A percentile compares a stretch with the other conserved stretches of the same genome.
Evolutionary conservation across 2,329 filamentous ascomycete genomes (phyloP).

Genomic region (Hymenoscyphus repandus): DNA sequence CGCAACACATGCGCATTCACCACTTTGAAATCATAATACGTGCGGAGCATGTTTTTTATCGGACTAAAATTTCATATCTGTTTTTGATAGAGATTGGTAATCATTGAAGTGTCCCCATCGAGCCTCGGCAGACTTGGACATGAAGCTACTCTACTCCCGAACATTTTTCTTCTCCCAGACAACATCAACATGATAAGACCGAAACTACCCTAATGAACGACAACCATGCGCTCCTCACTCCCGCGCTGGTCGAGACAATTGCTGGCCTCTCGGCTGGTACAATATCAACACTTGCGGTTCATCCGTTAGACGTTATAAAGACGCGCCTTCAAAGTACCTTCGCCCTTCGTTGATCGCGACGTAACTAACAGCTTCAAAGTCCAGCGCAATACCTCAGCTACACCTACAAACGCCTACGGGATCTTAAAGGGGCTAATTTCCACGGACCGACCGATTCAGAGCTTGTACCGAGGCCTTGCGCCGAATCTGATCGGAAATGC

Average conservation of each 20-base stretch:
- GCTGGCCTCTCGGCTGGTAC: constrained; percentile 87
- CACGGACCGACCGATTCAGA: constrained; percentile 53
- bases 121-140: constrained; percentile 17
- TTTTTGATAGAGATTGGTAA: not conserved
- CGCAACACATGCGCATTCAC: constrained; percentile 23
- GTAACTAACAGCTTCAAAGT: constrained; percentile 35
- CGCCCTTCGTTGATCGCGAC: not conserved
- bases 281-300: constrained; percentile 78
- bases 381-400: constrained; percentile 41
- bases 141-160: constrained; percentile 14
- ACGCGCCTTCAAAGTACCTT: constrained; percentile 79
- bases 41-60: not conserved
- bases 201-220: constrained; percentile 28
- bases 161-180: constrained; percentile 6
- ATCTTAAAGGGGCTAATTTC: constrained; percentile 41
- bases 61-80: not conserved
- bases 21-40: constrained; percentile 14
- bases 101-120: not conserved
- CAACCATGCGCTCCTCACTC: constrained; percentile 54
- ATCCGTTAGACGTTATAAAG: constrained; percentile 94
- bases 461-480: constrained; percentile 83
- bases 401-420: constrained; percentile 43
- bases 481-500: constrained; percentile 91
- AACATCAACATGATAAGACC: constrained; percentile 16
- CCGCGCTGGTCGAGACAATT: constrained; percentile 78